phyloP scores from a whole-genome alignment of 2,329 filamentous ascomycete genomes.

The Akanthomyces lecanii region DNA sequence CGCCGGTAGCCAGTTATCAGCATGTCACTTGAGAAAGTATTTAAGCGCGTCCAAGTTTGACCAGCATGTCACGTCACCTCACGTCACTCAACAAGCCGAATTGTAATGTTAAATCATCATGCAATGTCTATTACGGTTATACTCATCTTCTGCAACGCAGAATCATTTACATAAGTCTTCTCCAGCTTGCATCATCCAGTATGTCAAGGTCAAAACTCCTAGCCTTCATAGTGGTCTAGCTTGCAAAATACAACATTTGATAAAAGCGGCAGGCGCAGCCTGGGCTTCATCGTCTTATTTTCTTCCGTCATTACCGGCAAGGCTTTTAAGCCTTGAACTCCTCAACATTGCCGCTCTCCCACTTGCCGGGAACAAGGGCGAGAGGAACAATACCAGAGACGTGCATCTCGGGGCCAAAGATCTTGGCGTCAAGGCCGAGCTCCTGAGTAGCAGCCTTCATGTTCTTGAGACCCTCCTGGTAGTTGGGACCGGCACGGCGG shows the following conservation, averaged over 20 bases:
- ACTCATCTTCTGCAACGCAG: constrained; percentile 14
- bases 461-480: constrained; percentile 99
- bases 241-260: constrained; percentile 32
- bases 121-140: constrained; percentile 17
- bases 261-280: constrained; percentile 16
- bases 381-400: constrained; percentile 95
- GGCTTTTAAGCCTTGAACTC: constrained; percentile 54
- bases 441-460: constrained; percentile 96
- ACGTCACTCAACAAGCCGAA: background rate
- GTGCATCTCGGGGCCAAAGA: constrained; percentile 79
- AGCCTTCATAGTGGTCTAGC: constrained; percentile 28
- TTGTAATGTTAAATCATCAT: constrained; percentile 5
- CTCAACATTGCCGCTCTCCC: constrained; percentile 56
- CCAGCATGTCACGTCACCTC: background rate
- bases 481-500: constrained; percentile 82
- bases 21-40: background rate
- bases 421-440: constrained; percentile 70
- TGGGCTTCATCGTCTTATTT: constrained; percentile 3
- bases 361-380: constrained; percentile 67
- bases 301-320: background rate
- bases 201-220: constrained; percentile 20
- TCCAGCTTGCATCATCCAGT: constrained; percentile 14
- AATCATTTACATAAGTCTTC: constrained; percentile 14
- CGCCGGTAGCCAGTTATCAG: background rate
- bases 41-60: too few species aligned